Evolutionary conservation across 805 yeast genomes (phyloP).

Genomic region (Candida sithepensis): DNA sequence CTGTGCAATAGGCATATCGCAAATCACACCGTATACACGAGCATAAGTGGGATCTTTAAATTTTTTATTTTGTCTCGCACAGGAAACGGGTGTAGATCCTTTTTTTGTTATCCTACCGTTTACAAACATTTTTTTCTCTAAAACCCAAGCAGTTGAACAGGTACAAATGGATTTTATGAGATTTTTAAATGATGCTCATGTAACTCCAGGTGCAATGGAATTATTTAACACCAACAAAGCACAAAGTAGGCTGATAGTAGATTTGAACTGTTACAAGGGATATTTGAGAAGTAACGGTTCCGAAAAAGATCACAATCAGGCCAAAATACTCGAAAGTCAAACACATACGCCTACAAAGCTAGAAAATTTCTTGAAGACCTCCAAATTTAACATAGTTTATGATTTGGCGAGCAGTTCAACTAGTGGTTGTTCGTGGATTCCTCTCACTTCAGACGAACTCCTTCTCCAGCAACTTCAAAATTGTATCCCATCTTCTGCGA

Average conservation of each 20-base stretch:
- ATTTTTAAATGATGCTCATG: neutral
- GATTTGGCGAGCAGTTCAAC: neutral
- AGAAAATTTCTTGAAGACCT: neutral
- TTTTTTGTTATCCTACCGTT: too few species aligned
- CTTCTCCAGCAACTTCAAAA: too few species aligned
- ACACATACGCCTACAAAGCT: neutral
- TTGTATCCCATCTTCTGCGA: too few species aligned
- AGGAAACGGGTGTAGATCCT: too few species aligned
- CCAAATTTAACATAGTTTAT: neutral
- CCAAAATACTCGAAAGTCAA: neutral
- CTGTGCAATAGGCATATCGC: too few species aligned
- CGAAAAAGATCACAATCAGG: neutral
- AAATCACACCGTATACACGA: too few species aligned
- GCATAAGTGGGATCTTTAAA: too few species aligned
- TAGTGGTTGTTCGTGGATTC: neutral
- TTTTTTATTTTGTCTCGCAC: too few species aligned
- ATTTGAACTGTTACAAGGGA: neutral
- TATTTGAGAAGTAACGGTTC: neutral
- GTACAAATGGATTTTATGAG: neutral
- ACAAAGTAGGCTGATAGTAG: neutral
- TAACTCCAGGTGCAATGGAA: neutral
- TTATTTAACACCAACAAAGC: neutral
- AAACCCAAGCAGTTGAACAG: neutral
- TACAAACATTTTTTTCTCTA: neutral
- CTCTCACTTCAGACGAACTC: neutral